phyloP scores from a whole-genome alignment of 352 stramenopile genomes.

The Achlya hypogyna region DNA sequence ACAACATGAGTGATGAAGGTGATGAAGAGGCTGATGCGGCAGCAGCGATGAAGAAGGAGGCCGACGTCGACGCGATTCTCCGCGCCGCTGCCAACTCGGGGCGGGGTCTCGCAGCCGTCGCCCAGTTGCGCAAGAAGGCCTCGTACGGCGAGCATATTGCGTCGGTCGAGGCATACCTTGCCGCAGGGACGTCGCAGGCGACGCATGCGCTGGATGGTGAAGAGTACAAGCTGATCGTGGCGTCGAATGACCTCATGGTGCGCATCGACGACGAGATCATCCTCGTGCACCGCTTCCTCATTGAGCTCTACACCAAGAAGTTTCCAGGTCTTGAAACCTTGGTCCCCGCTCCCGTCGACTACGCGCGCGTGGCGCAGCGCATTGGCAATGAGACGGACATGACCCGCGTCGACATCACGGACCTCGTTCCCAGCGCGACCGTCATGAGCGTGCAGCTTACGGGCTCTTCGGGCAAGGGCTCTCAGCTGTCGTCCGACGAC shows the following conservation, averaged over 20 bases:
- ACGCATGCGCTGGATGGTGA: constrained; percentile 47
- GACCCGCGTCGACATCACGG: constrained; percentile 83
- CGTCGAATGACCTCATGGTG: constrained; percentile 89
- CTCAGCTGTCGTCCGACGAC: constrained; percentile 57
- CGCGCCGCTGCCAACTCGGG: constrained; percentile 33
- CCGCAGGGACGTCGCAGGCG: constrained; percentile 27
- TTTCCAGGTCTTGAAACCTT: constrained; percentile 94
- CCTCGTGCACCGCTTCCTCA: constrained; percentile 84
- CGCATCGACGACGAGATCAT: constrained; percentile 91
- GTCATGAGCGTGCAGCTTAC: constrained; percentile 94
- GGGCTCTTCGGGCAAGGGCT: constrained; percentile 84
- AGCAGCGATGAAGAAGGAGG: constrained; percentile 19
- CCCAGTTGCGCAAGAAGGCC: constrained; percentile 57
- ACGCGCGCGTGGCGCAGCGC: constrained; percentile 84
- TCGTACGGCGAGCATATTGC: constrained; percentile 67
- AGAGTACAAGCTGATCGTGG: constrained; percentile 82
- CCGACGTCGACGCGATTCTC: constrained; percentile 34
- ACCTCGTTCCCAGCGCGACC: constrained; percentile 85
- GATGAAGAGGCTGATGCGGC: constrained; percentile 21
- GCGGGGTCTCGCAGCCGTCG: constrained; percentile 46
- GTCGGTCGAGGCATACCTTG: constrained; percentile 49
- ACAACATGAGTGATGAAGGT: constrained; percentile 21
- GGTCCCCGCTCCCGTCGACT: constrained; percentile 87
- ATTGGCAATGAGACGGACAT: constrained; percentile 93
- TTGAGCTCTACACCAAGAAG: constrained; percentile 87